Evolutionary conservation across 2,329 filamentous ascomycete genomes (phyloP).

Genomic region (Metarhizium guizhouense): DNA sequence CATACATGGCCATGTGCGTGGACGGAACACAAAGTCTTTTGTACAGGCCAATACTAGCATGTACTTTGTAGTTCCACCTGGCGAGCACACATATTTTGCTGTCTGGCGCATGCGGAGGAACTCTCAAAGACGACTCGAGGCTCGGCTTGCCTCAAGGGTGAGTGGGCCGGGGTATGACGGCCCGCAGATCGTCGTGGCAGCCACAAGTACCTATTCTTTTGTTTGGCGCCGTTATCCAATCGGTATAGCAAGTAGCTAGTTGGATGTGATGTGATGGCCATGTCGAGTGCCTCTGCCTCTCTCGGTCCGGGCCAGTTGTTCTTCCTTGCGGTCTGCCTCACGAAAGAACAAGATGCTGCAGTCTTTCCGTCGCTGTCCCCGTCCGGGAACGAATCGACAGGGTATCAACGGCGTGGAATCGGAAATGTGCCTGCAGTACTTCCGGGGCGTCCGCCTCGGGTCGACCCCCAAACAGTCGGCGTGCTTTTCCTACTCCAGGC

Average conservation of each 20-base stretch:
- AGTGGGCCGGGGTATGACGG: slow-evolving; percentile 4
- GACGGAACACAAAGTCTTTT: not conserved
- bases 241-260: not conserved
- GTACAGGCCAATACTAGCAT: not conserved
- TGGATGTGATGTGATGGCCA: not conserved
- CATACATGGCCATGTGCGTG: not conserved
- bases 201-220: not conserved
- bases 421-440: not conserved
- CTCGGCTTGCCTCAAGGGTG: not conserved
- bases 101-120: not conserved
- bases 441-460: not conserved
- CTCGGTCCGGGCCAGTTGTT: too few species aligned
- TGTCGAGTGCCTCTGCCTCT: too few species aligned
- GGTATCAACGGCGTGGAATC: not conserved
- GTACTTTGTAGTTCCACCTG: not conserved
- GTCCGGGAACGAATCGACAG: not conserved
- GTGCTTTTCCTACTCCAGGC: not conserved
- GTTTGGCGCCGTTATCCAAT: not conserved
- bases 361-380: not conserved
- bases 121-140: not conserved
- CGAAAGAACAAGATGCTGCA: too few species aligned
- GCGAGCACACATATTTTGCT: too few species aligned
- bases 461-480: not conserved
- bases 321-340: too few species aligned
- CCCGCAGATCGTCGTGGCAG: not conserved